phyloP scores from a whole-genome alignment of 2,329 filamentous ascomycete genomes.

The Pestalotiopsis sp. region DNA sequence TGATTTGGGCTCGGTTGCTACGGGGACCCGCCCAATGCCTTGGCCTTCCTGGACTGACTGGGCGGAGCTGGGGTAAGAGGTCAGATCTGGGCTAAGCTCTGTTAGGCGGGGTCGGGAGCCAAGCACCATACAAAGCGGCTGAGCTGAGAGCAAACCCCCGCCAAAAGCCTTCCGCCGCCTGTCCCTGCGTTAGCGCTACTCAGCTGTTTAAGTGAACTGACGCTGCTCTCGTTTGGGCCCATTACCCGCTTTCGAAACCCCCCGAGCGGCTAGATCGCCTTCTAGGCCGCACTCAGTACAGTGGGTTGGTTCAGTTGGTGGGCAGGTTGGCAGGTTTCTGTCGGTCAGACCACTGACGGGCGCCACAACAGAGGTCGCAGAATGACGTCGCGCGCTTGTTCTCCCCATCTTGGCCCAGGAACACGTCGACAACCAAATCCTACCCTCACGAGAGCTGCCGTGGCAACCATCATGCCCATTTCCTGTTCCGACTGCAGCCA shows the following conservation, averaged over 20 bases:
- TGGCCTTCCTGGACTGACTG: background rate
- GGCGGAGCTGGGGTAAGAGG: conserved; percentile 6
- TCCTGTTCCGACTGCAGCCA: background rate
- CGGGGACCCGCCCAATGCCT: conserved; percentile 1
- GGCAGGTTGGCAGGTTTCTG: background rate
- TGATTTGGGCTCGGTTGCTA: conserved; percentile 11
- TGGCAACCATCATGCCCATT: background rate
- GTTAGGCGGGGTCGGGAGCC: background rate
- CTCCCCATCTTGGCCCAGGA: background rate
- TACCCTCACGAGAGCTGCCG: background rate
- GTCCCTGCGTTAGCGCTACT: conserved; percentile 5
- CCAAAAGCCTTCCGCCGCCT: background rate
- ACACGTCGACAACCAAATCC: background rate
- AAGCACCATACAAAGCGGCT: background rate
- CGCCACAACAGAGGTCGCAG: background rate
- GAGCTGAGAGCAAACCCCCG: background rate
- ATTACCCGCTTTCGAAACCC: background rate
- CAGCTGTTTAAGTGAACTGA: background rate
- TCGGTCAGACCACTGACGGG: background rate
- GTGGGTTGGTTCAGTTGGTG: background rate
- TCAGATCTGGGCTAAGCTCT: background rate
- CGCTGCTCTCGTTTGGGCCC: conserved; percentile 4
- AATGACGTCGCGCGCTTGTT: background rate
- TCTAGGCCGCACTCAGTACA: background rate
- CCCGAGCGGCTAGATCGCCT: background rate